Evolutionary conservation across 306 rosid species (phyloP), one percentile per base, ranked within the genome.

Genomic region (Cucurbita ficifolia): DNA sequence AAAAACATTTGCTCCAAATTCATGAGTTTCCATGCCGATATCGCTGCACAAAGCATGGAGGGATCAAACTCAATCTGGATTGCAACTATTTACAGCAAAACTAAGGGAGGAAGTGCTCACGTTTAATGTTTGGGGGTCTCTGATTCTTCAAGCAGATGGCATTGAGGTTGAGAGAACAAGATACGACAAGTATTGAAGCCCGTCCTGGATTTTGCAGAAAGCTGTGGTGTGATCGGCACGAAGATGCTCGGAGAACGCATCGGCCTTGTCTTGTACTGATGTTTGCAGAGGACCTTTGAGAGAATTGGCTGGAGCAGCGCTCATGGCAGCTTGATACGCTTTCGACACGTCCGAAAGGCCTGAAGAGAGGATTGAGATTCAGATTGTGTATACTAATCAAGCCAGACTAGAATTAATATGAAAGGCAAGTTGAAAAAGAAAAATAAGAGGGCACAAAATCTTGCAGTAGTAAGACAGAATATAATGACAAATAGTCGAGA

Each of bases 271-370:
- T 79, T 85, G 92, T 43, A 89, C 77, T 57, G 85, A 82, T 35
- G 80, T 79, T 72, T 82, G 83, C 14, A 86, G 81, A 83, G 75
- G 81, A 80, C 61, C 87, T 33, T 85, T 75, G 8, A 64, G 89
- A 50, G 95, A 89, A 50, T 89, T 90, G 0, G 86, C 82, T 42
- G 84, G 63, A 62, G 79, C 92, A 52, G 82, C 84, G 76, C 86
- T 94, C 71, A 89, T 84, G 84, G 97, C 91, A 57, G 96, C 96
- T 81, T 78, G 79, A 82, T 95, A 91, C 18, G 96, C 90, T 78
- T 89, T 97, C 6, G 86, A 80, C 29, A 95, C 96, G 70, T 95
- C 99, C 10, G 97, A 89, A 83, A 95, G 83, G 74, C 99, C 99
- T 91, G 83, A 51, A 21, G 19, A 70, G 75, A 21, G 70, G 14